Percentiles rank a stretch among this genome's conserved stretches.
Conservation (phyloP, 1,139 yeast genomes). For the Schwanniomyces etchellsii region DNA sequence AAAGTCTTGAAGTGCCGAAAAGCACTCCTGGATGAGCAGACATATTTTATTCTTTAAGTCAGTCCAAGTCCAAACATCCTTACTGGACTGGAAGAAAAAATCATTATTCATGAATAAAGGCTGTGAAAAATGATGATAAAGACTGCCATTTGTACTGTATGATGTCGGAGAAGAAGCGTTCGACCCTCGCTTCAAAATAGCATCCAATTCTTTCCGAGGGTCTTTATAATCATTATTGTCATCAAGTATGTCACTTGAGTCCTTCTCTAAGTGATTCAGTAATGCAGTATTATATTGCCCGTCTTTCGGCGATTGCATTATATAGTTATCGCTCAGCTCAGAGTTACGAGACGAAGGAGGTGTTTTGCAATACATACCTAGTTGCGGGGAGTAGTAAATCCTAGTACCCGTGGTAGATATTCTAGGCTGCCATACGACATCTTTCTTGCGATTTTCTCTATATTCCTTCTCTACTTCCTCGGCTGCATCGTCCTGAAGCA, state of each 20-base stretch:
- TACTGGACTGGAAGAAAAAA: conserved; percentile 50
- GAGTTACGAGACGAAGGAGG: conserved; percentile 28
- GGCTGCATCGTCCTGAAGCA: conserved; percentile 24
- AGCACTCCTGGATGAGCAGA: conserved; percentile 39
- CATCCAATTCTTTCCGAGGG: conserved; percentile 14
- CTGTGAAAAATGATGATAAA: conserved; percentile 38
- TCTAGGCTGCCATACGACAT: conserved; percentile 48
- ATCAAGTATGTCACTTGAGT: no score
- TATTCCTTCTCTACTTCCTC: conserved; percentile 32
- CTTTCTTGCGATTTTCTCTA: conserved; percentile 19
- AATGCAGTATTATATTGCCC: no score
- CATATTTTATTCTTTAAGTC: conserved; percentile 42
- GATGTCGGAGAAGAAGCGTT: conserved; percentile 28
- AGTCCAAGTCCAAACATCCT: conserved; percentile 58
- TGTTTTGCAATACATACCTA: conserved; percentile 52
- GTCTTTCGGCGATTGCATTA: no score
- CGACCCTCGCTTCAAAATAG: conserved; percentile 32
- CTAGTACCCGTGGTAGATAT: conserved; percentile 50
- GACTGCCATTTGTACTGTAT: conserved; percentile 19
- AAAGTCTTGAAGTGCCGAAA: conserved; percentile 43
- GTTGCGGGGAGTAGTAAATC: conserved; percentile 52
- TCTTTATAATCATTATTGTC: not conserved
- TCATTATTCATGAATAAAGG: conserved; percentile 37
- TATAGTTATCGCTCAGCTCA: no score
- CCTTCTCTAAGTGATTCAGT: no score